Conservation (phyloP, 169 alveolate species). For the Plasmodium relictum region DNA sequence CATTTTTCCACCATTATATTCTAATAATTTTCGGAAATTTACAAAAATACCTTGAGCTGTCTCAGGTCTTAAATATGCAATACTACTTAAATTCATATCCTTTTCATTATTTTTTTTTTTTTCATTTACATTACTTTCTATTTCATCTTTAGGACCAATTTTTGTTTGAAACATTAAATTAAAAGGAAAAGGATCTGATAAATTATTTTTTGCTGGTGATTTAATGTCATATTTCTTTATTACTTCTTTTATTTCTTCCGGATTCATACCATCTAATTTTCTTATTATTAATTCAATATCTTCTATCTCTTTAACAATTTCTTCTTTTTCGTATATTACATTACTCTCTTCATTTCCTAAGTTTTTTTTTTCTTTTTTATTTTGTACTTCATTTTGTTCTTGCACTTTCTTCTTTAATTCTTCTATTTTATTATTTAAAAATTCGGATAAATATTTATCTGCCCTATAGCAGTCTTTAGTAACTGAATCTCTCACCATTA, state of each 20-base stretch:
- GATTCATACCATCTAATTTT: constrained; percentile 89
- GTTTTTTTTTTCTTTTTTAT: constrained; percentile 1
- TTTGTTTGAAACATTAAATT: constrained; percentile 96
- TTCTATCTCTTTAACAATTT: constrained; percentile 49
- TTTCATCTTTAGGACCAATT: constrained; percentile 93
- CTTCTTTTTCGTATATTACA: constrained; percentile 32
- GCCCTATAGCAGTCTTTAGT: constrained; percentile 93
- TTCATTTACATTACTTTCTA: not conserved
- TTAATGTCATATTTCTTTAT: constrained; percentile 88
- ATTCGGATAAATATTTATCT: constrained; percentile 87
- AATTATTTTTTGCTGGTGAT: constrained; percentile 94
- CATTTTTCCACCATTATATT: constrained; percentile 95
- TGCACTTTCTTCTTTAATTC: not conserved
- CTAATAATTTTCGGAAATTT: constrained; percentile 94
- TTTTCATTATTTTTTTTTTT: no score
- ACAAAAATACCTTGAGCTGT: constrained; percentile 99
- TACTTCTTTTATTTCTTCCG: constrained; percentile 89
- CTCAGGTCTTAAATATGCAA: constrained; percentile 97
- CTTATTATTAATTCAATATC: constrained; percentile 84
- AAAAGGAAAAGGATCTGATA: constrained; percentile 95
- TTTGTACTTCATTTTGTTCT: not conserved
- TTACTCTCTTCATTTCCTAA: not conserved
- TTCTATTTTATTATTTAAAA: constrained; percentile 32
- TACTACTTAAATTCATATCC: not conserved
- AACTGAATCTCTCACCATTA: constrained; percentile 94